Evolutionary conservation across 31 red algal genomes (phyloP), one percentile per base, ranked within the genome.

Genomic region (Asparagopsis taxiformis): DNA sequence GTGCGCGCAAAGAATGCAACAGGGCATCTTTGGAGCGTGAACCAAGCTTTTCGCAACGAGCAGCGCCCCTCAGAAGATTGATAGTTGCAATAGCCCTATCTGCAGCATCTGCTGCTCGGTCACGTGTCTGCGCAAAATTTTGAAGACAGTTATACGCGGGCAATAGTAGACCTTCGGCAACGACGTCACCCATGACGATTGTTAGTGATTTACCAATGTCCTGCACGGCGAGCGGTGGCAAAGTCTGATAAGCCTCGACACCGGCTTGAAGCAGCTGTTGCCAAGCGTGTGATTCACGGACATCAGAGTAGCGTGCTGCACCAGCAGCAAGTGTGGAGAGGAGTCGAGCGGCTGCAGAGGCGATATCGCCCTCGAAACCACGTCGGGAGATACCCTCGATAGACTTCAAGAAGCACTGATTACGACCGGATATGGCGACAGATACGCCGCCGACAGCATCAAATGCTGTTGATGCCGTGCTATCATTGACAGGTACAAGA

Each of bases 301-400:
- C 22, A 29, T 53, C 76, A 20, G 37, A n/a, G 34, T 62, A 51
- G 16, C 16, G 48, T 62, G 56, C 13, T 44, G 58, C 29, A 3
- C 55, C 76, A 24, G 48, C 23, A 2, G 76, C 62, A 2, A 80
- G 38, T 3, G 51, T 57, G 25, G 31, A 59, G 16, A 80, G 60
- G 16, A 80, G 43, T 11, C 4, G 26, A n/a, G 62, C 76, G 8
- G 76, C 76, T 32, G 76, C 76, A 16, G 55, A 62, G 1, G 76
- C 60, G 11, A 80, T 50, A 57, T 80, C 76, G 4, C 63, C 44
- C 44, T 80, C 76, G 37, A 80, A 80, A 29, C 63, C 49, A 1
- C 76, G 61, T 38, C 26, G 23, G 4, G 76, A 55, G 17, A 80
- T 26, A n/a, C 63, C 76, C 11, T 66, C 76, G 52, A 80, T 38